Evolutionary conservation across 225 moss, liverwort and hornwort species (phyloP).

Genomic region (Bryum argenteum): DNA sequence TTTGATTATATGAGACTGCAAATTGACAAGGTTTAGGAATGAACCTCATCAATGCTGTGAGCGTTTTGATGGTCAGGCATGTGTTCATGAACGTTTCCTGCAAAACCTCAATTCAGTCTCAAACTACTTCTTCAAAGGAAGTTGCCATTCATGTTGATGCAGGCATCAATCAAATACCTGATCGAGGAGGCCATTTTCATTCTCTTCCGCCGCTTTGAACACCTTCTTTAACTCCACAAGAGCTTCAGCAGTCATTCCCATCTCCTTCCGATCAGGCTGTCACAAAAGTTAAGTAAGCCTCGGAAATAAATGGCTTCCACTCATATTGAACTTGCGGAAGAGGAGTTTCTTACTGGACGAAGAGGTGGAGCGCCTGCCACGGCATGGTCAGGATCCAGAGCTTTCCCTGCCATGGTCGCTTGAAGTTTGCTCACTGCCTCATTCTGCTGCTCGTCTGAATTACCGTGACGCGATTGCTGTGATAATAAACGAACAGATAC

Average conservation of each 20-base stretch:
- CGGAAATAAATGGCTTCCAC: neutral
- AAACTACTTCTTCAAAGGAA: slow-evolving; percentile 1
- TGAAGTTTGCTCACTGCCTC: slow-evolving; percentile 75
- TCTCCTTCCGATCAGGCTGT: slow-evolving; percentile 51
- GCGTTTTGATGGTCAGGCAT: slow-evolving; percentile 70
- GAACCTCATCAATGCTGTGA: slow-evolving; percentile 66
- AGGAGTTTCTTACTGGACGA: neutral
- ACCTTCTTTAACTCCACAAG: slow-evolving; percentile 54
- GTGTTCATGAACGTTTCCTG: slow-evolving; percentile 73
- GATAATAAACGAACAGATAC: neutral
- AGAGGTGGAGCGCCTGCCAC: slow-evolving; percentile 25
- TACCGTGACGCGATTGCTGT: slow-evolving; percentile 63
- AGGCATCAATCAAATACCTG: slow-evolving; percentile 19
- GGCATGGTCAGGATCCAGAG: slow-evolving; percentile 34
- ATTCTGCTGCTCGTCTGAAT: slow-evolving; percentile 64
- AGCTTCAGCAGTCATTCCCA: slow-evolving; percentile 55
- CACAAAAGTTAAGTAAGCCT: slow-evolving; percentile 14
- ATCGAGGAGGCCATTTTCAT: slow-evolving; percentile 41
- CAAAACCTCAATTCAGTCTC: slow-evolving; percentile 20
- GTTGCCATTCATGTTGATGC: neutral
- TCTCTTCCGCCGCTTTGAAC: slow-evolving; percentile 42
- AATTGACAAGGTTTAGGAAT: slow-evolving; percentile 13
- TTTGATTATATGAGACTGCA: neutral
- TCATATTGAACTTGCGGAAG: neutral
- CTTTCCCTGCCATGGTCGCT: slow-evolving; percentile 38